Percentiles rank a stretch among this genome's conserved stretches.
These are phyloP conservation scores for Omphalotus guepiniiformis DNA, from an alignment of 768 basidiomycete species.

Conservation along the genomic window DNA sequence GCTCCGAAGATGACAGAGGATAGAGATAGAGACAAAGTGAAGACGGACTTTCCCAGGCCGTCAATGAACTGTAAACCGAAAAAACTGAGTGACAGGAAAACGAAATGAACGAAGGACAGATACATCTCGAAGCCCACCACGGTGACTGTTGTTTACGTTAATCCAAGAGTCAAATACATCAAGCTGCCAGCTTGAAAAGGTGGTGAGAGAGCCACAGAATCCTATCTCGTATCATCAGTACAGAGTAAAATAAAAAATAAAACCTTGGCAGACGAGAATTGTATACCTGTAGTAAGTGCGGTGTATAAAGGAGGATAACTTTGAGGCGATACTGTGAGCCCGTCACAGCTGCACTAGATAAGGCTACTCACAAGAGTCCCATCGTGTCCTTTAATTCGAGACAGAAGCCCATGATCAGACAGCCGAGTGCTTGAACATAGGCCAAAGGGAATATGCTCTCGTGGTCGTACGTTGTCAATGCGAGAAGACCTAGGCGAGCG, in stretches of 20 bases:
- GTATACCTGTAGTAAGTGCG: slow-evolving; percentile 77
- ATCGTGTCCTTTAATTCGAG: slow-evolving; percentile 70
- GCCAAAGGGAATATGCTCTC: slow-evolving; percentile 74
- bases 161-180: slow-evolving; percentile 86
- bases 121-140: slow-evolving; percentile 71
- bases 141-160: slow-evolving; percentile 51
- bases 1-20: slow-evolving; percentile 74
- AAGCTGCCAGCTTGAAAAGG: slow-evolving; percentile 94
- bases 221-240: slow-evolving; percentile 50
- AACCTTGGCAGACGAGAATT: background rate
- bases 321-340: slow-evolving; percentile 2
- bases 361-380: slow-evolving; percentile 59
- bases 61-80: slow-evolving; percentile 66
- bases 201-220: slow-evolving; percentile 94
- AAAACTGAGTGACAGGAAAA: slow-evolving; percentile 3
- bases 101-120: too few species aligned
- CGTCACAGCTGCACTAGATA: slow-evolving; percentile 7
- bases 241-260: background rate
- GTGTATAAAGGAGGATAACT: slow-evolving; percentile 90
- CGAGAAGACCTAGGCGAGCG: slow-evolving; percentile 72
- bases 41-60: slow-evolving; percentile 73
- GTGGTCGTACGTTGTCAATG: slow-evolving; percentile 71
- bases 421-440: slow-evolving; percentile 85
- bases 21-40: slow-evolving; percentile 76
- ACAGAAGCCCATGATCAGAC: slow-evolving; percentile 85